These are phyloP conservation scores for Manihot esculenta DNA, from an alignment of 441 rosid genomes.

Conservation along the genomic window DNA sequence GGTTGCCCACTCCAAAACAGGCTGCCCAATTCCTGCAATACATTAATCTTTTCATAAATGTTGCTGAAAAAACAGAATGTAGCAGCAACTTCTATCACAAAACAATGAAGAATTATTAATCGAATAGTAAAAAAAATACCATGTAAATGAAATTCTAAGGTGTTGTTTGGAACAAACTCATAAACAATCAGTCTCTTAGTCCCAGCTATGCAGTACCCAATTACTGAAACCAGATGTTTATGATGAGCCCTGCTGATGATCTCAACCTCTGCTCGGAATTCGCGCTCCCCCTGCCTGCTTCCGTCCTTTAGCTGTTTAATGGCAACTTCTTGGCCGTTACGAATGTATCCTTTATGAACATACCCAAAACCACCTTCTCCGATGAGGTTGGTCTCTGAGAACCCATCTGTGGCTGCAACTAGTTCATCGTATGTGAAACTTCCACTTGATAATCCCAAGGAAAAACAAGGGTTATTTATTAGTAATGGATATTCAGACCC, in stretches of 20 bases:
- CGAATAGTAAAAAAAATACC: constrained; percentile 33
- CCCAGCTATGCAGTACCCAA: constrained; percentile 76
- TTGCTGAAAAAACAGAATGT: not conserved
- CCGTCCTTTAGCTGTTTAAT: constrained; percentile 82
- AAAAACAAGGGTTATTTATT: constrained; percentile 53
- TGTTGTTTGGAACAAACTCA: constrained; percentile 87
- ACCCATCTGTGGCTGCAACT: constrained; percentile 72
- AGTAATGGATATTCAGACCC: constrained; percentile 46
- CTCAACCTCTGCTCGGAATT: constrained; percentile 88
- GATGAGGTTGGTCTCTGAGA: constrained; percentile 75
- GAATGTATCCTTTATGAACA: constrained; percentile 79
- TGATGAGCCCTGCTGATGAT: constrained; percentile 86
- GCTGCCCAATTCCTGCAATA: constrained; percentile 44
- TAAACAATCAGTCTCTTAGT: constrained; percentile 73
- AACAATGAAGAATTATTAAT: not conserved
- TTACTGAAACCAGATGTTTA: constrained; percentile 82
- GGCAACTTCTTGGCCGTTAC: constrained; percentile 81
- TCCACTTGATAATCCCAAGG: constrained; percentile 54
- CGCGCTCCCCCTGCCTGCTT: constrained; percentile 88
- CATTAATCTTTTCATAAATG: not conserved
- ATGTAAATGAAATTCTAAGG: constrained; percentile 79
- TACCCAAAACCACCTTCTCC: constrained; percentile 97
- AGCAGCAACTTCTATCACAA: not conserved
- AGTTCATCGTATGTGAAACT: constrained; percentile 69
- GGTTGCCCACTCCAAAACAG: constrained; percentile 65